Evolutionary conservation across 2,329 filamentous ascomycete species (phyloP).

Genomic region (Hypoxylon rubiginosum): DNA sequence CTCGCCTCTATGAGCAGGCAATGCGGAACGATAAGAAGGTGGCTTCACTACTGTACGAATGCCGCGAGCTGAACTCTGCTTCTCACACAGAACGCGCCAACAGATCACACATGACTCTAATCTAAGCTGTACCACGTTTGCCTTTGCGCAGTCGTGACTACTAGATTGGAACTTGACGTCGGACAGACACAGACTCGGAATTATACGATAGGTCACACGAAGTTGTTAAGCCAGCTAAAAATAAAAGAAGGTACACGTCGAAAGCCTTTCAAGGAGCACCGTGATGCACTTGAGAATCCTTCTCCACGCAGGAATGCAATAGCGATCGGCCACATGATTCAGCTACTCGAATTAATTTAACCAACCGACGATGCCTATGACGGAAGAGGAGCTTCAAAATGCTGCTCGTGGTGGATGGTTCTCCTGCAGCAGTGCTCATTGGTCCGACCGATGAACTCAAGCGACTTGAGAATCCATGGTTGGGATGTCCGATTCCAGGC

Average conservation of each 20-base stretch:
- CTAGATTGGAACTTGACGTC: constrained; percentile 20
- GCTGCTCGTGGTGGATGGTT: constrained; percentile 14
- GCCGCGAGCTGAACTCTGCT: constrained; percentile 13
- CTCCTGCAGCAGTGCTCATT: constrained; percentile 17
- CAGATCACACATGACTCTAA: constrained; percentile 15
- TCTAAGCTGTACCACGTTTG: constrained; percentile 6
- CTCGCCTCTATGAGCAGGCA: constrained; percentile 8
- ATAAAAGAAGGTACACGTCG: background rate
- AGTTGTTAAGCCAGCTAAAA: constrained; percentile 21
- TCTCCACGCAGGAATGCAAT: constrained; percentile 11
- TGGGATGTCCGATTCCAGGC: constrained; percentile 9
- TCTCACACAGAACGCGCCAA: constrained; percentile 12
- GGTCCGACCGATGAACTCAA: constrained; percentile 10
- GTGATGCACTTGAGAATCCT: constrained; percentile 7
- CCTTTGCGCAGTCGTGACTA: constrained; percentile 1
- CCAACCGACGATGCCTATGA: constrained; percentile 12
- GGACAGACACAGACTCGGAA: constrained; percentile 14
- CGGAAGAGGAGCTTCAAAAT: constrained; percentile 7
- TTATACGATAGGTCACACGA: constrained; percentile 19
- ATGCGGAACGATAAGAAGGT: constrained; percentile 21
- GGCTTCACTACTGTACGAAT: constrained; percentile 4
- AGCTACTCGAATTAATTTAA: constrained; percentile 18
- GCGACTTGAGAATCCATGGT: constrained; percentile 12
- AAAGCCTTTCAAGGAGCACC: constrained; percentile 6
- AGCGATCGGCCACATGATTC: constrained; percentile 6